Conservation (phyloP, 2,329 filamentous ascomycete genomes). For the Hysterium pulicare region DNA sequence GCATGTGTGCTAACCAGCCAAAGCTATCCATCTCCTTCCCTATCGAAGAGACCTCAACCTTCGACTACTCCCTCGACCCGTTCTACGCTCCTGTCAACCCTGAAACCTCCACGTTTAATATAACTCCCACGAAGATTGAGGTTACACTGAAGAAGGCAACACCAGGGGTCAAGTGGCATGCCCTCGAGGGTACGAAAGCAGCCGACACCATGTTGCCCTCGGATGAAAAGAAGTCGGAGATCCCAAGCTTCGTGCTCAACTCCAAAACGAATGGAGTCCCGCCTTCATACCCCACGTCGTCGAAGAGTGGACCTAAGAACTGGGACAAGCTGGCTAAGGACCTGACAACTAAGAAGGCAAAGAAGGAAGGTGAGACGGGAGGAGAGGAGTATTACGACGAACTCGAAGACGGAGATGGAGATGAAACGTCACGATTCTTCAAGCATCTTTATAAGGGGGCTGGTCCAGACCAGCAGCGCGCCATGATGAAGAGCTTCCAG, state of each 20-base stretch:
- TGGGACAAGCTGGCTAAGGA: conserved; percentile 76
- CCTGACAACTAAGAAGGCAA: conserved; percentile 30
- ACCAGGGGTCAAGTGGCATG: conserved; percentile 65
- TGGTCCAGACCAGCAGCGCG: conserved; percentile 75
- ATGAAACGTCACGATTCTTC: conserved; percentile 79
- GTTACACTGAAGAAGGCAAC: conserved; percentile 66
- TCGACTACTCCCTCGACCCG: conserved; percentile 61
- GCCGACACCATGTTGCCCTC: conserved; percentile 8
- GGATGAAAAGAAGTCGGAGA: conserved; percentile 12
- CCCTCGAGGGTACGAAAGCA: conserved; percentile 46
- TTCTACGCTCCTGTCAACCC: conserved; percentile 66
- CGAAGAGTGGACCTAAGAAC: conserved; percentile 76
- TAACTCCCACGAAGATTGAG: conserved; percentile 79
- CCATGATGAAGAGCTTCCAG: conserved; percentile 96
- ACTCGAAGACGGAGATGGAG: conserved; percentile 53
- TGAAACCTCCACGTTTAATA: conserved; percentile 56
- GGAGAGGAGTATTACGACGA: conserved; percentile 46
- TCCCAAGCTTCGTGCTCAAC: conserved; percentile 18
- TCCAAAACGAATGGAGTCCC: conserved; percentile 25
- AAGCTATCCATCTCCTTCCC: conserved; percentile 60
- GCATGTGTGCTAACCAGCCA: conserved; percentile 12
- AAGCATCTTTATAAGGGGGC: conserved; percentile 79
- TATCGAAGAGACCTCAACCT: conserved; percentile 50
- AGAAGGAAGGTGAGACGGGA: conserved; percentile 16
- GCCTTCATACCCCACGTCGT: conserved; percentile 81